Evolutionary conservation across 768 basidiomycete species (phyloP), one percentile per base, ranked within the genome.

Genomic region (Neoboletus brunneissimus): DNA sequence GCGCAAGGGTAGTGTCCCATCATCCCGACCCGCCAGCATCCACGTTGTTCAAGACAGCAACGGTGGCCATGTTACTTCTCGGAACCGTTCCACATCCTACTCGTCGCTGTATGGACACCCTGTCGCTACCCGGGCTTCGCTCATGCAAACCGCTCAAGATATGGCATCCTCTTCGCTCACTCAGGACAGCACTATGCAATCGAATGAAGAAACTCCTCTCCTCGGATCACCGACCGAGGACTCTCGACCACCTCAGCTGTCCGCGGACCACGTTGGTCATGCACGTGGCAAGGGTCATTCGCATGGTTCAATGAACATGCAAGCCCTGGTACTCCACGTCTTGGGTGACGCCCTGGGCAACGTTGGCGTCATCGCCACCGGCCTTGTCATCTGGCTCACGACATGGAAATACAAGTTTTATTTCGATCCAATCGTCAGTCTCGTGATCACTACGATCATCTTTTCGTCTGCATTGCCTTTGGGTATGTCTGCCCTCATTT

Each of bases 281-380:
- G 40, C 31, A 1, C 65, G 57, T 22, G 64, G 59, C 10, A 72
- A 73, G 43, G 54, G 75, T 69, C 75, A 81, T 68, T 61, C 74
- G 22, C 84, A 86, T 64, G 87, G 67, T 25, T 91, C 88, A 1
- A 98, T 99, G 97, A 99, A 98, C 73, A 98, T 98, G 95, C 88
- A 79, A n/a, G 97, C 94, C 31, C 79, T 99, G 1, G 78, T 98
- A 32, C 74, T 99, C 29, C 97, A 99, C 71, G 97, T 98, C 38
- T 72, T 99, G 44, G 96, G 96, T 34, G 96, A 99, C 76, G 96
- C 96, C 53, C 81, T 99, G 25, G 97, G 97, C 48, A 98, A 99
- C 72, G 91, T 98, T 58, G 97, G 97, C 51, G 97, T 99, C 59
- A 97, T 99, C 57, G 86, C 88, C 35, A 92, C 95, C 5, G 97